Conservation (phyloP, 2,329 filamentous ascomycete genomes). For the Lasiodiplodia citricola region DNA sequence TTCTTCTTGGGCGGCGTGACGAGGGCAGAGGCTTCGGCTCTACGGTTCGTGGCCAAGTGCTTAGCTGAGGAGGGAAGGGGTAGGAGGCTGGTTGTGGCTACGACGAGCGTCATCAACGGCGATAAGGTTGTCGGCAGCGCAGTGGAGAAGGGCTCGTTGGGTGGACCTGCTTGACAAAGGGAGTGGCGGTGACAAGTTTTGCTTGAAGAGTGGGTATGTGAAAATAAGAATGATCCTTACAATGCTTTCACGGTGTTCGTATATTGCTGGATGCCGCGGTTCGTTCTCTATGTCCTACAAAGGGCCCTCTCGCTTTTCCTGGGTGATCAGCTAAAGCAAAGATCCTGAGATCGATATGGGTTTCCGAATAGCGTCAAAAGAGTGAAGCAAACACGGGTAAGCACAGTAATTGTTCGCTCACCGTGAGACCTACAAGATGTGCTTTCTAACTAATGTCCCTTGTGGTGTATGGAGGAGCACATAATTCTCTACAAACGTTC, state of each 20-base stretch:
- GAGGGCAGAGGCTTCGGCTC: constrained; percentile 91
- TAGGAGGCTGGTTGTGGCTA: constrained; percentile 85
- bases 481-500: neutral
- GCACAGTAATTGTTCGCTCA: no score
- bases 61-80: constrained; percentile 67
- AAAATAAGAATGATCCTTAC: neutral
- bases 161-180: neutral
- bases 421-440: no score
- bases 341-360: no score
- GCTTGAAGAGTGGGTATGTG: neutral
- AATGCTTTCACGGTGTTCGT: neutral
- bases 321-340: no score
- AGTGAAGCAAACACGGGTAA: no score
- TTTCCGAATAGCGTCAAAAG: no score
- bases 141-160: constrained; percentile 67
- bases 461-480: no score
- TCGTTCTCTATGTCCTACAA: no score
- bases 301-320: no score
- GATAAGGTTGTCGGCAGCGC: constrained; percentile 86
- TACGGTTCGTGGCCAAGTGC: constrained; percentile 86
- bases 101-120: constrained; percentile 89
- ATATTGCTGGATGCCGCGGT: neutral
- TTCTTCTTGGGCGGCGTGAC: constrained; percentile 98
- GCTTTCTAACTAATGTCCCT: no score
- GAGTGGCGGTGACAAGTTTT: neutral